Evolutionary conservation across 495 filamentous ascomycete species (phyloP).

Genomic region (Tetracladium setigerum): DNA sequence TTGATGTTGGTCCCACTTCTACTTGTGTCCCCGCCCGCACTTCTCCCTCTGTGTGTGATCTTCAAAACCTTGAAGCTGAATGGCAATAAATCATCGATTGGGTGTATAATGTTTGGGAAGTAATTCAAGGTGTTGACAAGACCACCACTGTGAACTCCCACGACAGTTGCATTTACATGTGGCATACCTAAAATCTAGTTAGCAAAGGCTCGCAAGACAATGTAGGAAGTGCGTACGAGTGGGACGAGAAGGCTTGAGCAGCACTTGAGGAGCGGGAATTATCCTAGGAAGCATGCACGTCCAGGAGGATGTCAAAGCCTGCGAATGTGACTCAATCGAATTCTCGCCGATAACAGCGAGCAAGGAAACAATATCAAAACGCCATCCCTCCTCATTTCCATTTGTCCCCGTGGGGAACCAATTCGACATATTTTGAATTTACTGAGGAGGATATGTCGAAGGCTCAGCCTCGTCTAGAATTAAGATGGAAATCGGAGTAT

Average conservation of each 20-base stretch:
- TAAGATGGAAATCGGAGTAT: too few relatives aligned
- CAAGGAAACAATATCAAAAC: slow-evolving; percentile 54
- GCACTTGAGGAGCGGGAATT: slow-evolving; percentile 58
- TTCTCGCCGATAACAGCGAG: slow-evolving; percentile 58
- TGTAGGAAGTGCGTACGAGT: too few relatives aligned
- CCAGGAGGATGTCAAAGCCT: slow-evolving; percentile 46
- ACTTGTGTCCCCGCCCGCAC: too few relatives aligned
- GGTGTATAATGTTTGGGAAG: slow-evolving; percentile 54
- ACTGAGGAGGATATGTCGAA: too few relatives aligned
- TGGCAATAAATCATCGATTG: slow-evolving; percentile 38
- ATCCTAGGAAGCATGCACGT: slow-evolving; percentile 55
- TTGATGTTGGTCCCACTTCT: not conserved
- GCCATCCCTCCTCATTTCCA: slow-evolving; percentile 29
- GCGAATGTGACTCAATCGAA: slow-evolving; percentile 46
- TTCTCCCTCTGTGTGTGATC: slow-evolving; percentile 31
- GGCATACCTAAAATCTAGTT: too few relatives aligned
- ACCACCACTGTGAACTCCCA: slow-evolving; percentile 50
- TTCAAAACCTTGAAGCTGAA: slow-evolving; percentile 39
- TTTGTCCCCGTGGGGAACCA: slow-evolving; percentile 14
- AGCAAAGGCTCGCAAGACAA: too few relatives aligned
- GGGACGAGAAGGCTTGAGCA: slow-evolving; percentile 50
- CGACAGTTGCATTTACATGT: slow-evolving; percentile 42
- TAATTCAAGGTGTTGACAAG: slow-evolving; percentile 47
- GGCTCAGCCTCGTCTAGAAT: too few relatives aligned
- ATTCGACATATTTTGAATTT: too few relatives aligned